Conservation (phyloP, 768 basidiomycete genomes). For the Pleurotus djamor region DNA sequence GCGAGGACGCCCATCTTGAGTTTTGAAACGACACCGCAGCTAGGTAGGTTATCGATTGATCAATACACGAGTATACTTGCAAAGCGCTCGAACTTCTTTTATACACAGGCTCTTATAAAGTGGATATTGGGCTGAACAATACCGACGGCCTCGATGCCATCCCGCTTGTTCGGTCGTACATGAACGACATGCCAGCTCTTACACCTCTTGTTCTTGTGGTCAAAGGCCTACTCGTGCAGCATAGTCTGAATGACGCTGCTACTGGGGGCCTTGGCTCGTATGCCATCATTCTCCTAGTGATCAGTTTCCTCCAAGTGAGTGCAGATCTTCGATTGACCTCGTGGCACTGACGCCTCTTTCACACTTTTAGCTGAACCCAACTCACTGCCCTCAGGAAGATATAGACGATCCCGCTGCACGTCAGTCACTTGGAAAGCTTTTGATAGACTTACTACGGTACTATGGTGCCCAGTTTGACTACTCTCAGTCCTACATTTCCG, state of each 20-base stretch:
- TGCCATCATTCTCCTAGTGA: constrained; percentile 57
- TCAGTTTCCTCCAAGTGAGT: constrained; percentile 67
- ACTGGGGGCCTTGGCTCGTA: constrained; percentile 68
- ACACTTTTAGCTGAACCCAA: constrained; percentile 53
- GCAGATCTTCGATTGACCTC: neutral
- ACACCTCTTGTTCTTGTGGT: constrained; percentile 58
- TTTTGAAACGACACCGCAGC: constrained; percentile 42
- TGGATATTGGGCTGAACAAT: constrained; percentile 71
- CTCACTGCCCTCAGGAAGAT: constrained; percentile 43
- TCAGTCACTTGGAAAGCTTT: constrained; percentile 52
- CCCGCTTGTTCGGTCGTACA: constrained; percentile 47
- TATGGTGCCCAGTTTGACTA: constrained; percentile 52
- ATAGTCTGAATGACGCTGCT: constrained; percentile 61
- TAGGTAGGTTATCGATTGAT: constrained; percentile 23
- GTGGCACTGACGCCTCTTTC: neutral
- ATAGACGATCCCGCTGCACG: constrained; percentile 44
- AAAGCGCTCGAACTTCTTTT: neutral
- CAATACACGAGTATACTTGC: neutral
- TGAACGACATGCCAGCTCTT: constrained; percentile 55
- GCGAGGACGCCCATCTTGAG: constrained; percentile 62
- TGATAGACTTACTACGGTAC: constrained; percentile 64
- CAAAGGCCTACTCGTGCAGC: constrained; percentile 59
- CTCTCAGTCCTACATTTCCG: constrained; percentile 35
- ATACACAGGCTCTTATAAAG: constrained; percentile 46
- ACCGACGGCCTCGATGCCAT: constrained; percentile 52